Conservation (phyloP, 164 flowering plant species). For the Saururus chinensis region DNA sequence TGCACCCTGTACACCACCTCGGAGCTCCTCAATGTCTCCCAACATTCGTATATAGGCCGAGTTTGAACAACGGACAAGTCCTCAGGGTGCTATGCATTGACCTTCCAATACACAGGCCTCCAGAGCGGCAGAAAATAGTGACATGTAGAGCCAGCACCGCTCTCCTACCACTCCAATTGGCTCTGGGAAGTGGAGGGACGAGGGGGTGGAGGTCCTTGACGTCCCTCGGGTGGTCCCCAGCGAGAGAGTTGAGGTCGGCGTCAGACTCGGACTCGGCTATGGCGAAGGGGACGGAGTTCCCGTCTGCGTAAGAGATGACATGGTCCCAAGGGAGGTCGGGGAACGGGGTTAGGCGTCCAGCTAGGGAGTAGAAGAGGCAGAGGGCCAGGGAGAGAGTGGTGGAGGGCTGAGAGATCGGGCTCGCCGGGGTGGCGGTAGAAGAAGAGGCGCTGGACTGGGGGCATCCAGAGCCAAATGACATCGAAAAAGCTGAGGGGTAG, state of each 20-base stretch:
- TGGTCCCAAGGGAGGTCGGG: slow-evolving; percentile 10
- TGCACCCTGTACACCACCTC: too few relatives aligned
- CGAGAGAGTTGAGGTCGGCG: slow-evolving; percentile 3
- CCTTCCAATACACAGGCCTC: slow-evolving; percentile 11
- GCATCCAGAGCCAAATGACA: background rate
- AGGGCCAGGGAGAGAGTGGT: slow-evolving; percentile 28
- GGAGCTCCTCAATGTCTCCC: background rate
- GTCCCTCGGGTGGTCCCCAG: background rate
- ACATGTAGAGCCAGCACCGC: slow-evolving; percentile 12
- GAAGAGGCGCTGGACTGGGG: slow-evolving; percentile 4
- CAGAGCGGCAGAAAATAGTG: slow-evolving; percentile 9
- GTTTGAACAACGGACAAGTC: background rate
- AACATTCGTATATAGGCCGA: slow-evolving; percentile 1
- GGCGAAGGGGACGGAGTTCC: slow-evolving; percentile 21
- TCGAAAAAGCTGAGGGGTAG: slow-evolving; percentile 14
- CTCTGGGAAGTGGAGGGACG: background rate
- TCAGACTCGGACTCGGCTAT: slow-evolving; percentile 12
- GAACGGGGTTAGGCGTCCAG: slow-evolving; percentile 19
- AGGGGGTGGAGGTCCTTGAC: slow-evolving; percentile 2
- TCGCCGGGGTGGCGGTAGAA: background rate
- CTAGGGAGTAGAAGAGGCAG: slow-evolving; percentile 27
- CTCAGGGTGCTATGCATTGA: slow-evolving; percentile 4
- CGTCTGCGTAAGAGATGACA: slow-evolving; percentile 15
- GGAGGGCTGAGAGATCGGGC: slow-evolving; percentile 7
- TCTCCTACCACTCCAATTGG: background rate